phyloP scores from a whole-genome alignment of 352 stramenopile genomes.

The Phytophthora pini region DNA sequence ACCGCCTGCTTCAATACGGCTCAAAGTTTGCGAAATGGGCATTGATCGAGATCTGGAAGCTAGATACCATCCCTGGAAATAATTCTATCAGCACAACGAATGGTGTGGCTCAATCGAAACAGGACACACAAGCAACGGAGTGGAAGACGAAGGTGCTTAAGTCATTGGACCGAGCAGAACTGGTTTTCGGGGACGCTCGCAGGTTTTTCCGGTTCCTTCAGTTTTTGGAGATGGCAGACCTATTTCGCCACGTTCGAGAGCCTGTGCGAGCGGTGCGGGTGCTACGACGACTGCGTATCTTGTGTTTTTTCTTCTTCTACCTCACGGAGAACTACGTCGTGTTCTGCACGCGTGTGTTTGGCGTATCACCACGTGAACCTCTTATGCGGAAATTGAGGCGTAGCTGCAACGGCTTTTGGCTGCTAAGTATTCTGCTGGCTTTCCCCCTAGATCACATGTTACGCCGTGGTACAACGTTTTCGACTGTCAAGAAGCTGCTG shows the following conservation, averaged over 20 bases:
- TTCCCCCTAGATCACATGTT: slow-evolving; percentile 57
- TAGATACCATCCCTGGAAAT: slow-evolving; percentile 2
- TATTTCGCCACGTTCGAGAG: slow-evolving; percentile 57
- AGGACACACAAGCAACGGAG: slow-evolving; percentile 5
- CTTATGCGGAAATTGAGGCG: slow-evolving; percentile 45
- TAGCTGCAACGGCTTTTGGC: slow-evolving; percentile 59
- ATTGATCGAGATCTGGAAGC: slow-evolving; percentile 41
- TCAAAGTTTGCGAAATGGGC: slow-evolving; percentile 60
- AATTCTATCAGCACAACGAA: neutral
- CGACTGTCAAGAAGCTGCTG: slow-evolving; percentile 58
- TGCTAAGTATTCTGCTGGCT: slow-evolving; percentile 62
- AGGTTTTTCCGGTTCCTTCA: slow-evolving; percentile 71
- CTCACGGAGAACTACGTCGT: slow-evolving; percentile 71
- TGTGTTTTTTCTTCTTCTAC: slow-evolving; percentile 76
- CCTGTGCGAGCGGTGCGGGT: slow-evolving; percentile 29
- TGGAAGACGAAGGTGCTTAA: slow-evolving; percentile 30
- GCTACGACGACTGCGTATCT: slow-evolving; percentile 51
- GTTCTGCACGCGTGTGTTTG: slow-evolving; percentile 50
- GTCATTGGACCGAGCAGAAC: slow-evolving; percentile 45
- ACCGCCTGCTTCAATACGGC: slow-evolving; percentile 68
- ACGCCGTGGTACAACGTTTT: slow-evolving; percentile 38
- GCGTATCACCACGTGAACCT: slow-evolving; percentile 37
- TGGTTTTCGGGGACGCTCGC: slow-evolving; percentile 58
- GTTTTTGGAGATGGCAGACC: slow-evolving; percentile 69
- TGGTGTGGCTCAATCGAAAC: neutral